These are phyloP conservation scores for Monilinia polystroma DNA, from an alignment of 2,329 filamentous ascomycete species.

Conservation along the genomic window DNA sequence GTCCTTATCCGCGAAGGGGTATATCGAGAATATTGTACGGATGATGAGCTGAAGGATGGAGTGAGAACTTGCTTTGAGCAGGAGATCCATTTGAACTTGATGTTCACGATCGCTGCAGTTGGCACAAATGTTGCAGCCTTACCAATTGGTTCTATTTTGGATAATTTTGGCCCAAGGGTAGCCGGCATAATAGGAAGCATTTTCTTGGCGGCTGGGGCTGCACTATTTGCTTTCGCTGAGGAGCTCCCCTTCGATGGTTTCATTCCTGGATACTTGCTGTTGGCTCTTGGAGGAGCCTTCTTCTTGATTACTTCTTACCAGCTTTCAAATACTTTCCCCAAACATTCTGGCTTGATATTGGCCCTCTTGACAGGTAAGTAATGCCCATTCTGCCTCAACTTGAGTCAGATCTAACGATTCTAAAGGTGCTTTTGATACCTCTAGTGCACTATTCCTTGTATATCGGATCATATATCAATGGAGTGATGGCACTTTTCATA, in stretches of 20 bases:
- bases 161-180: conserved; percentile 75
- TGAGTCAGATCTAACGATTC: background rate
- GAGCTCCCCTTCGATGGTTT: conserved; percentile 71
- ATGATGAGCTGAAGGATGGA: conserved; percentile 49
- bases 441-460: conserved; percentile 72
- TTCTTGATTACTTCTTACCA: conserved; percentile 83
- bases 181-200: conserved; percentile 70
- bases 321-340: conserved; percentile 79
- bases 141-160: conserved; percentile 80
- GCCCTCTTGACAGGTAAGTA: conserved; percentile 64
- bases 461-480: conserved; percentile 70
- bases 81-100: conserved; percentile 73
- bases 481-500: conserved; percentile 56
- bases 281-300: conserved; percentile 77
- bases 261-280: conserved; percentile 70
- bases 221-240: conserved; percentile 68
- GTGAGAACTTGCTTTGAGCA: conserved; percentile 57
- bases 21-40: conserved; percentile 63
- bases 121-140: conserved; percentile 84
- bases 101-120: conserved; percentile 89
- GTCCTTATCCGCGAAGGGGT: conserved; percentile 72
- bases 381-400: background rate
- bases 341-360: conserved; percentile 73
- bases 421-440: conserved; percentile 71
- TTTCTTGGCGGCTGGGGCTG: conserved; percentile 66